Evolutionary conservation across 768 basidiomycete genomes (phyloP).

Genomic region (Lanmaoa rubissima): DNA sequence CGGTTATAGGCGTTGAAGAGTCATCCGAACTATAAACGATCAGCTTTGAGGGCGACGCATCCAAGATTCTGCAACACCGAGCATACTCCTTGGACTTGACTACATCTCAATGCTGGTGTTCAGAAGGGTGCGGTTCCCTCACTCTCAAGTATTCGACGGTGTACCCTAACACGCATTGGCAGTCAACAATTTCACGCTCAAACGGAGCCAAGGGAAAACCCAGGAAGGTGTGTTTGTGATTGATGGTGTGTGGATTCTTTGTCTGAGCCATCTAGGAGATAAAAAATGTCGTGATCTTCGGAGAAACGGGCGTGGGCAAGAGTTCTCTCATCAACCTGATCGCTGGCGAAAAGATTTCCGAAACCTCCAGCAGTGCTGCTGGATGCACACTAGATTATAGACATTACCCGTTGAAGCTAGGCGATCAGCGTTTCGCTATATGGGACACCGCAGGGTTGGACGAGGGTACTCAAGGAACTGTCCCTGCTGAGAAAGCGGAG

Average conservation of each 20-base stretch:
- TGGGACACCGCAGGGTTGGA: constrained; percentile 30
- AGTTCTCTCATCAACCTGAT: constrained; percentile 25
- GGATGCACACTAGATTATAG: constrained; percentile 19
- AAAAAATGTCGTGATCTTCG: constrained; percentile 22
- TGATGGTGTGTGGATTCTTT: background rate
- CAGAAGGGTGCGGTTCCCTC: constrained; percentile 4
- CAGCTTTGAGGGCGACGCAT: background rate
- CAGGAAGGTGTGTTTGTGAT: constrained; percentile 10
- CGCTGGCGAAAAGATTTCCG: constrained; percentile 5
- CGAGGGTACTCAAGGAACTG: constrained; percentile 20
- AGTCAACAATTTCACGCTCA: constrained; percentile 1
- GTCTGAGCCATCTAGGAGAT: background rate
- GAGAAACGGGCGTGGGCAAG: constrained; percentile 26
- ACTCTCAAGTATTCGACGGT: background rate
- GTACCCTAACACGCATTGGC: constrained; percentile 1
- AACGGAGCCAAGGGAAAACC: background rate
- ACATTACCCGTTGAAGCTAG: constrained; percentile 9
- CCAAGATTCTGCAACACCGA: background rate
- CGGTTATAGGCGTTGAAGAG: background rate
- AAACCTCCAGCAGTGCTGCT: constrained; percentile 21
- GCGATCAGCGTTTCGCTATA: constrained; percentile 11
- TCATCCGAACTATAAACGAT: constrained; percentile 11
- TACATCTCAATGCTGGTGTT: background rate
- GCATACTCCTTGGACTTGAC: background rate
- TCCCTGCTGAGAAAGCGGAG: constrained; percentile 25